Conservation (phyloP, 2,329 filamentous ascomycete genomes). For the Aspergillus sp. region DNA sequence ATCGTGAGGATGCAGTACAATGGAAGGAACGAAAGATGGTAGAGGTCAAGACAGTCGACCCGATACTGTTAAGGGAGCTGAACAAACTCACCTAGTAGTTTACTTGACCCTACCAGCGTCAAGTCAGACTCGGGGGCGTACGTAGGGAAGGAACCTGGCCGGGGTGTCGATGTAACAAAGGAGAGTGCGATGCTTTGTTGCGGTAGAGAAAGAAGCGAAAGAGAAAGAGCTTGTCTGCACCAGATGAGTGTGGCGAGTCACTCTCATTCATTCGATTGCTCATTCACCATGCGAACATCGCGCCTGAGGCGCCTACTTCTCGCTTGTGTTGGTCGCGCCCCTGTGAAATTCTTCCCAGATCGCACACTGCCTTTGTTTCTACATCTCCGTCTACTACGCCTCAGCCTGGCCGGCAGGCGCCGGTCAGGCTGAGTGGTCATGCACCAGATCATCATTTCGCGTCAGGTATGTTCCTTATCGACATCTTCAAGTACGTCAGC, state of each 20-base stretch:
- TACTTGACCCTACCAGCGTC: neutral
- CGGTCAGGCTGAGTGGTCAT: neutral
- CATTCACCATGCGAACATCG: neutral
- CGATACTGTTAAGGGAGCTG: neutral
- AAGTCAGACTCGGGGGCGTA: neutral
- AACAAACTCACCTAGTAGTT: neutral
- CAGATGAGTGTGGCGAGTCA: neutral
- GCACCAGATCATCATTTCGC: neutral
- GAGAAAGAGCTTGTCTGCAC: neutral
- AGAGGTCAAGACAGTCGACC: neutral
- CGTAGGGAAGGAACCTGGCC: constrained; percentile 1
- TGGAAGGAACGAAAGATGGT: neutral
- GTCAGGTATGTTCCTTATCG: neutral
- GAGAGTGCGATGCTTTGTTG: neutral
- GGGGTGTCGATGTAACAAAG: constrained; percentile 2
- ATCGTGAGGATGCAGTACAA: neutral
- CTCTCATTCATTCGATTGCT: neutral
- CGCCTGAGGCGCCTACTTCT: neutral
- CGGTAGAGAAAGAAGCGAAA: neutral
- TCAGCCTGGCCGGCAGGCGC: neutral
- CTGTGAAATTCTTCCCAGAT: neutral
- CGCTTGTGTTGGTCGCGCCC: neutral
- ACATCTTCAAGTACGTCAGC: neutral
- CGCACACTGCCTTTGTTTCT: neutral
- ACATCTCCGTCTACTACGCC: neutral